These are phyloP conservation scores for Globisporangium carolinianum DNA, from an alignment of 352 stramenopile species.

Conservation along the genomic window DNA sequence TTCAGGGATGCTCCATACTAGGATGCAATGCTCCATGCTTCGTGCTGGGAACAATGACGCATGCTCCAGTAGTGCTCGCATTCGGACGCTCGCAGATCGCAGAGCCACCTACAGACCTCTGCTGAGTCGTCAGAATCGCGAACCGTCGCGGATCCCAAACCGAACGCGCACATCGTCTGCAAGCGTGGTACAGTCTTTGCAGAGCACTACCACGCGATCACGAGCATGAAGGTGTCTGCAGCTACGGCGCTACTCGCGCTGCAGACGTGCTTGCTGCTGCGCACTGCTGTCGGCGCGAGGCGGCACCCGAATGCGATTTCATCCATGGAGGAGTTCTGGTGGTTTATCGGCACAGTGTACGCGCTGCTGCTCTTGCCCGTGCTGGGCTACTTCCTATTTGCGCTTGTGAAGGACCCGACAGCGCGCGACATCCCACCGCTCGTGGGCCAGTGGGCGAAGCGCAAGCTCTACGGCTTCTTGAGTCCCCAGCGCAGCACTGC, in stretches of 20 bases:
- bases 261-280: background rate
- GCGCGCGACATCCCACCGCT: conserved; percentile 21
- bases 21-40: too few species aligned
- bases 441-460: conserved; percentile 20
- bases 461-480: conserved; percentile 22
- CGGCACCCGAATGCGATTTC: conserved; percentile 18
- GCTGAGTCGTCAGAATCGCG: background rate
- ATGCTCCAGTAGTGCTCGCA: too few species aligned
- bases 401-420: conserved; percentile 20
- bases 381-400: conserved; percentile 23
- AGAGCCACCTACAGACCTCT: too few species aligned
- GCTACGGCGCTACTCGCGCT: background rate
- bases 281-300: background rate
- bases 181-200: background rate
- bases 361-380: conserved; percentile 30
- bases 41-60: too few species aligned
- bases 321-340: conserved; percentile 39
- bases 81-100: too few species aligned
- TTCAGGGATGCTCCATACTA: too few species aligned
- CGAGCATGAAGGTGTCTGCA: background rate
- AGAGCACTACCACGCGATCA: background rate
- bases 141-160: conserved; percentile 4
- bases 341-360: conserved; percentile 29
- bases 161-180: background rate
- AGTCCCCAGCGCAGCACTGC: conserved; percentile 4